Evolutionary conservation across 2,329 filamentous ascomycete genomes (phyloP).

Genomic region (Aspergillus arachidicola): DNA sequence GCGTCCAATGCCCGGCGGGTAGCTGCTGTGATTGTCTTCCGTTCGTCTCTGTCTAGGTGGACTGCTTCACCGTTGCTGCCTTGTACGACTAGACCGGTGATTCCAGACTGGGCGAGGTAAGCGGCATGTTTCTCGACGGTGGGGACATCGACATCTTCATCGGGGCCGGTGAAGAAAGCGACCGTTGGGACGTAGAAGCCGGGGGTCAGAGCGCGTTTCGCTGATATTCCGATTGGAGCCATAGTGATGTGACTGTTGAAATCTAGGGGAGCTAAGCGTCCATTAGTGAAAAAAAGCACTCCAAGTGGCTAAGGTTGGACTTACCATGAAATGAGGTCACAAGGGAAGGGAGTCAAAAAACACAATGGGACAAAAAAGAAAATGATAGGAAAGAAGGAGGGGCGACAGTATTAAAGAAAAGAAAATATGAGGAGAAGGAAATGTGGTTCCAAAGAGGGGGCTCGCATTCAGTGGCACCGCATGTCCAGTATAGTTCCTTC

Average conservation of each 20-base stretch:
- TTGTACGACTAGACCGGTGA: constrained; percentile 74
- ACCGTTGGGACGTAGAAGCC: constrained; percentile 74
- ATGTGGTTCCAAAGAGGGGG: constrained; percentile 7
- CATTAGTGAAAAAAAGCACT: neutral
- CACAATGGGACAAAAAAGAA: neutral
- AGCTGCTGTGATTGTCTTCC: constrained; percentile 67
- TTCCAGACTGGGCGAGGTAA: constrained; percentile 70
- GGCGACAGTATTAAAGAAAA: neutral
- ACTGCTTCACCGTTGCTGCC: constrained; percentile 84
- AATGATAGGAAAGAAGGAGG: neutral
- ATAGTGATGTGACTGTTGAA: constrained; percentile 18
- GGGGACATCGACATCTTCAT: constrained; percentile 67
- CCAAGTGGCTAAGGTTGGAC: neutral
- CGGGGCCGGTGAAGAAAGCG: constrained; percentile 68
- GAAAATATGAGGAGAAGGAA: constrained; percentile 8
- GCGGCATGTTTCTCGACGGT: constrained; percentile 64
- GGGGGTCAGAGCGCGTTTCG: constrained; percentile 34
- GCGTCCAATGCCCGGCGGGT: constrained; percentile 71
- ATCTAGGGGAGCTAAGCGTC: neutral
- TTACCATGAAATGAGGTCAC: neutral
- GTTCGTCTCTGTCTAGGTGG: constrained; percentile 72
- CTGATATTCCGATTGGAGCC: constrained; percentile 25
- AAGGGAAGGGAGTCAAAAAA: neutral
- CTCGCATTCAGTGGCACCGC: constrained; percentile 1
- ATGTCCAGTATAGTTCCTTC: neutral